phyloP scores from a whole-genome alignment of 495 filamentous ascomycete genomes.

The Usnea hakonensis region DNA sequence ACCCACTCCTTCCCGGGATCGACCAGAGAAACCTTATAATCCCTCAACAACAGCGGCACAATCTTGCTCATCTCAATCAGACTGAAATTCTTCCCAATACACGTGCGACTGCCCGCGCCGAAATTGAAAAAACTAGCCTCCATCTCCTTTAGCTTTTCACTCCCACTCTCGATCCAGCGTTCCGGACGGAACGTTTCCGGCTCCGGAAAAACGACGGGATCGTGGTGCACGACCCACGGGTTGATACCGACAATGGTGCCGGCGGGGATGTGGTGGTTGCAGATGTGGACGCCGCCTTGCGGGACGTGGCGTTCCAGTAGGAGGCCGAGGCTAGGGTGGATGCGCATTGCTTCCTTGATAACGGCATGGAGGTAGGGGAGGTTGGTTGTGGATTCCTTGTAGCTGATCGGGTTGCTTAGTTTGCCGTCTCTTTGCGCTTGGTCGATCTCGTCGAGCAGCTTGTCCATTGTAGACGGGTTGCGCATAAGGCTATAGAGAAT shows the following conservation, averaged over 20 bases:
- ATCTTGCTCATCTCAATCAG: constrained; percentile 49
- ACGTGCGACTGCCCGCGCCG: constrained; percentile 51
- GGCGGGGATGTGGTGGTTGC: constrained; percentile 41
- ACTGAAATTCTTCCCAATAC: constrained; percentile 53
- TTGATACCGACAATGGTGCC: constrained; percentile 56
- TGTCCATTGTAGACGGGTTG: constrained; percentile 44
- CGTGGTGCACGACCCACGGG: constrained; percentile 55
- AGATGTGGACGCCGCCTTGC: constrained; percentile 25
- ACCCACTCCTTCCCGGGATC: neutral
- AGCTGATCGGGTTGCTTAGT: constrained; percentile 39
- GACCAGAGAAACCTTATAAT: constrained; percentile 45
- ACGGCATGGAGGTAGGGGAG: constrained; percentile 55
- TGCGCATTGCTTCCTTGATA: constrained; percentile 57
- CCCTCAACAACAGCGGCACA: constrained; percentile 38
- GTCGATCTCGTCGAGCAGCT: constrained; percentile 32
- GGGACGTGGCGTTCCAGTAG: constrained; percentile 45
- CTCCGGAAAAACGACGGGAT: constrained; percentile 47
- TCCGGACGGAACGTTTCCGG: constrained; percentile 51
- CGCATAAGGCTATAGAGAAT: constrained; percentile 48
- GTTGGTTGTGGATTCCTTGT: constrained; percentile 41
- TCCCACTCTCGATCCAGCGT: constrained; percentile 43
- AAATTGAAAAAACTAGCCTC: constrained; percentile 54
- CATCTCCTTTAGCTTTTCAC: constrained; percentile 45
- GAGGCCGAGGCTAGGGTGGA: constrained; percentile 52
- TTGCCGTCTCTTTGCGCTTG: constrained; percentile 36